Percentiles rank a stretch among this genome's conserved stretches.
phyloP scores from a whole-genome alignment of 139 green algal species.

The Ettlia oleoabundans region DNA sequence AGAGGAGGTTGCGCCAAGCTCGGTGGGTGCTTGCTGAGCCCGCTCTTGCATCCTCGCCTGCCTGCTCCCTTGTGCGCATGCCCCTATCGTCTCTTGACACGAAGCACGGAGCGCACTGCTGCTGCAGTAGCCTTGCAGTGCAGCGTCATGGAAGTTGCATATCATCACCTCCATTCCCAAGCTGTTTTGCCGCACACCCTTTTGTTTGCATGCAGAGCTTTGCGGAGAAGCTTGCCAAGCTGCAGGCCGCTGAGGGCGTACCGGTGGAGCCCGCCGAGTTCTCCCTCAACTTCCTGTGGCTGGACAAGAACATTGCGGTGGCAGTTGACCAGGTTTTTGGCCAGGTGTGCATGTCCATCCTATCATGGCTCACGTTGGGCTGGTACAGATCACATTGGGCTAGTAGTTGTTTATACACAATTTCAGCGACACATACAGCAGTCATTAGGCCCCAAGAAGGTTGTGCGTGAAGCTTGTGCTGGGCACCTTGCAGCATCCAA shows the following conservation, averaged over 20 bases:
- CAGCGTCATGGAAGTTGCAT: no score
- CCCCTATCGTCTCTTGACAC: no score
- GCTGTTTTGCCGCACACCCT: neutral
- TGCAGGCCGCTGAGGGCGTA: slow-evolving; percentile 15
- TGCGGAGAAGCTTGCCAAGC: slow-evolving; percentile 34
- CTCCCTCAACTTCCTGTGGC: slow-evolving; percentile 87
- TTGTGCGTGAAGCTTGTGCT: no score
- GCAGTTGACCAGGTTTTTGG: slow-evolving; percentile 87
- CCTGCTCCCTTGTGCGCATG: neutral
- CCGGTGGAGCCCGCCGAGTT: slow-evolving; percentile 43
- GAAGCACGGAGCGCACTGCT: no score
- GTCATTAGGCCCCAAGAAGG: no score
- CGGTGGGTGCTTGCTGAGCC: neutral
- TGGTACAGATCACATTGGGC: no score
- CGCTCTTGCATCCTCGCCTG: neutral
- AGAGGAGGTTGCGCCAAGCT: neutral
- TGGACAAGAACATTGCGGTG: slow-evolving; percentile 88
- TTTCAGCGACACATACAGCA: no score
- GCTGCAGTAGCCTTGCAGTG: no score
- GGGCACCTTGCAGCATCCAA: no score
- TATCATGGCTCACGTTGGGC: no score
- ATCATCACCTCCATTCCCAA: no score
- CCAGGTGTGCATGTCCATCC: slow-evolving; percentile 15
- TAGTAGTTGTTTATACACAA: no score
- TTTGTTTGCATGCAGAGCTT: neutral